Conservation (phyloP, 2,329 filamentous ascomycete species). For the Cladosporium sphaerospermum region DNA sequence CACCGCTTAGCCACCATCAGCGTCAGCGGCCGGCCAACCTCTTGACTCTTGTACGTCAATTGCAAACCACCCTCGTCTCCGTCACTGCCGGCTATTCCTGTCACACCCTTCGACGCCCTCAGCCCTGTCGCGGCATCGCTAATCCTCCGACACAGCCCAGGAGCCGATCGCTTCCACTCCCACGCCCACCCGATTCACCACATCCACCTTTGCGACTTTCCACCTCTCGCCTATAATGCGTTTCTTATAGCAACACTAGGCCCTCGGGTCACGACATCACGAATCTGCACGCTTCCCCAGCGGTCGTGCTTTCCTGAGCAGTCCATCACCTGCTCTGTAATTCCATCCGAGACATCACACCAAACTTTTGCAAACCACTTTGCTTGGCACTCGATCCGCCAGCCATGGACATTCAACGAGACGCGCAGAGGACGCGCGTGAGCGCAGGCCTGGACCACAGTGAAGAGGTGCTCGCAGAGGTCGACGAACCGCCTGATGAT, state of each 20-base stretch:
- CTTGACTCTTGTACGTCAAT: slow-evolving; percentile 11
- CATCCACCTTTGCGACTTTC: slow-evolving; percentile 3
- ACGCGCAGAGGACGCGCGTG: slow-evolving; percentile 11
- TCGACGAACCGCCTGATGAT: slow-evolving; percentile 81
- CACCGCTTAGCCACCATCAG: slow-evolving; percentile 8
- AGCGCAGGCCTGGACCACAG: slow-evolving; percentile 24
- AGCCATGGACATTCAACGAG: slow-evolving; percentile 14
- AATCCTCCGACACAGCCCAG: background rate
- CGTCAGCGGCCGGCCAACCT: slow-evolving; percentile 7
- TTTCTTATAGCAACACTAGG: slow-evolving; percentile 15
- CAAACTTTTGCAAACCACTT: background rate
- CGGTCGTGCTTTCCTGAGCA: slow-evolving; percentile 1
- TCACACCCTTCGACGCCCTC: background rate
- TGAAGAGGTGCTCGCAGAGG: slow-evolving; percentile 65
- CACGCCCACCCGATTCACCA: background rate
- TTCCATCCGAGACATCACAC: background rate
- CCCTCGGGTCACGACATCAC: slow-evolving; percentile 13
- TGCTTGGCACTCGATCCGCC: background rate
- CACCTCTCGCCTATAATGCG: slow-evolving; percentile 4
- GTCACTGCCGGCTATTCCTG: slow-evolving; percentile 1
- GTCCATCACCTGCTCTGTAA: background rate
- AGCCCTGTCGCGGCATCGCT: background rate
- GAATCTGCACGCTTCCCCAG: slow-evolving; percentile 7
- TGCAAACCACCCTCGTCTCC: background rate
- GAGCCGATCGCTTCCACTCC: background rate